Evolutionary conservation across 148 eudicot species (phyloP), one percentile per base, ranked within the genome.

Genomic region (Amaranthus palmeri): DNA sequence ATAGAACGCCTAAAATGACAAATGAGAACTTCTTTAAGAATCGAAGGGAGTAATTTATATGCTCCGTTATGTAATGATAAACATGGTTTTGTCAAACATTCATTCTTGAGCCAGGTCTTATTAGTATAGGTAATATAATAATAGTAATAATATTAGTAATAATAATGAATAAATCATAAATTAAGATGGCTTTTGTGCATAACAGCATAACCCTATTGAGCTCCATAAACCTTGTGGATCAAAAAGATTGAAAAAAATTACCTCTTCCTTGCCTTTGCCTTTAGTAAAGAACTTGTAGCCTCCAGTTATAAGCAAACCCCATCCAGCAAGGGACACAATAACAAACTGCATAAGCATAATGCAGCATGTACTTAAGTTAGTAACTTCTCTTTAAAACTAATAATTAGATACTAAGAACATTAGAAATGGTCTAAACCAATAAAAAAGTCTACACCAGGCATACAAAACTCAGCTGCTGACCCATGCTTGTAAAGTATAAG

Each of bases 301-400:
- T 60, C 92, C 88, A 78, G 43, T 82, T 70, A 92, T 45, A 60
- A 74, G 77, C 63, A 88, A 44, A 47, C 87, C 92, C 96, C 97
- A 92, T 67, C 97, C 97, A 65, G 91, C 3, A 75, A 90, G 85
- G 73, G 97, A 92, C 50, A 84, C 86, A 46, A 92, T 88, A 71
- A 92, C 97, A 77, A 92, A 89, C 97, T 92, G 86, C 88, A 68
- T 8, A 8, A 51, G 86, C 88, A 68, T 8, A 5, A 51, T 13
- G 77, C 69, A 78, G 45, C 7, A 48, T 8, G 70, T 72, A 49
- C 43, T 52, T 18, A 69, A 76, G 56, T 73, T 68, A 68, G 75
- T 42, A 36, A 47, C 76, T 66, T 5, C 13, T 8, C 61, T 25
- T 40, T 46, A 10, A 67, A 40, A 3, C 4, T 9, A 8, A 65